Percentiles rank a stretch among this genome's conserved stretches.
phyloP scores from a whole-genome alignment of 2,329 filamentous ascomycete genomes.

The Trichoderma hamatum region DNA sequence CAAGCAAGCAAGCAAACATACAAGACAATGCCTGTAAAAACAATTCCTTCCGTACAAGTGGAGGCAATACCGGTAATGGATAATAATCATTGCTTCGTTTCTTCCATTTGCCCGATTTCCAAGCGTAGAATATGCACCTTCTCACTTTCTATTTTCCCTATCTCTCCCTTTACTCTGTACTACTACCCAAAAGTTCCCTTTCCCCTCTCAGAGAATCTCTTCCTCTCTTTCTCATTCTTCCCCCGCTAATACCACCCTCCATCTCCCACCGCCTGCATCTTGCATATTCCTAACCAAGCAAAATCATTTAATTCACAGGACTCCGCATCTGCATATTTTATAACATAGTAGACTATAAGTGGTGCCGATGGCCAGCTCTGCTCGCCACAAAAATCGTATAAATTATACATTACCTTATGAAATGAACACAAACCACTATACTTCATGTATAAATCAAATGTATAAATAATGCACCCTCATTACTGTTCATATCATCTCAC shows the following conservation, averaged over 20 bases:
- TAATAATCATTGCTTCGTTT: neutral
- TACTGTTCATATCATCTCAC: neutral
- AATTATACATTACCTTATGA: neutral
- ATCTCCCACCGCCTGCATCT: constrained; percentile 17
- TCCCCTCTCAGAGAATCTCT: neutral
- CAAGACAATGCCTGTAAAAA: neutral
- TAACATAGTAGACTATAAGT: neutral
- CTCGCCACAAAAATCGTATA: neutral
- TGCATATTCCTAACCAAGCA: constrained; percentile 14
- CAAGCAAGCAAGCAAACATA: neutral
- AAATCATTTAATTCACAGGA: neutral
- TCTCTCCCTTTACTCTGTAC: neutral
- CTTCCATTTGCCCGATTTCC: neutral
- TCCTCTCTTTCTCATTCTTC: neutral
- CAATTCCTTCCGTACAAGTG: neutral
- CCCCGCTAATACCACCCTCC: constrained; percentile 11
- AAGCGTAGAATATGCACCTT: neutral
- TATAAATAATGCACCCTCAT: neutral
- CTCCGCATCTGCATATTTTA: neutral
- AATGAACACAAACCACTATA: too few relatives aligned
- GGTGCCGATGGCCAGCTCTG: neutral
- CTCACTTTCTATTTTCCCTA: neutral
- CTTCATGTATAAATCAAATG: too few relatives aligned
- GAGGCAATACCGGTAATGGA: neutral
- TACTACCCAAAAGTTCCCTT: constrained; percentile 1